Evolutionary conservation across 73 alveolate species (phyloP).

Genomic region (Urostyla sp.): DNA sequence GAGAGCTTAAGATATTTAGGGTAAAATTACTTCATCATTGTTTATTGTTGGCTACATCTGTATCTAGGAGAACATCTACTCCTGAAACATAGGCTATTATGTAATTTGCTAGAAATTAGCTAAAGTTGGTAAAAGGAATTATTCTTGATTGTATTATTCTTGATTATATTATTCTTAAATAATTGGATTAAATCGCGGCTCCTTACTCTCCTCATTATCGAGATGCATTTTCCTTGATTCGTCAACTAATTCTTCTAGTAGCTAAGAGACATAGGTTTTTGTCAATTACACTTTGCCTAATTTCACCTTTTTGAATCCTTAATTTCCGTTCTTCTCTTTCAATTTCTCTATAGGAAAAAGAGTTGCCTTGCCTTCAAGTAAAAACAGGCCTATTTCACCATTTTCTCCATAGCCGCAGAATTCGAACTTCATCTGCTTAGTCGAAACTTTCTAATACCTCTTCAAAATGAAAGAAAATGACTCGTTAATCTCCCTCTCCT

Average conservation of each 20-base stretch:
- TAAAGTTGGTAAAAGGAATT: background rate
- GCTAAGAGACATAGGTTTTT: background rate
- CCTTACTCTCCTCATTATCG: slow-evolving; percentile 1
- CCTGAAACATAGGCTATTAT: background rate
- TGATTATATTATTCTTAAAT: background rate
- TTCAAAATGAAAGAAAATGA: slow-evolving; percentile 18
- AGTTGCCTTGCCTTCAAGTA: slow-evolving; percentile 1
- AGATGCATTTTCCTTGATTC: background rate
- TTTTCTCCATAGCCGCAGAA: slow-evolving; percentile 53
- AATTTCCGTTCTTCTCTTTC: slow-evolving; percentile 32
- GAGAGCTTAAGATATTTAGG: too few species aligned
- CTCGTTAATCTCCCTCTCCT: slow-evolving; percentile 37
- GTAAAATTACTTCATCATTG: too few species aligned
- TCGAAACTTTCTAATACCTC: background rate
- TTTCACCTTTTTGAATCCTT: slow-evolving; percentile 13
- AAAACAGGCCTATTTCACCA: slow-evolving; percentile 46
- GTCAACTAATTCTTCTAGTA: slow-evolving; percentile 39
- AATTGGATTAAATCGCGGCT: background rate
- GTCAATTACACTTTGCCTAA: slow-evolving; percentile 10
- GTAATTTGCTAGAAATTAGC: background rate
- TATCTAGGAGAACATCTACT: too few species aligned
- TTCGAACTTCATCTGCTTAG: slow-evolving; percentile 4
- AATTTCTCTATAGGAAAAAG: slow-evolving; percentile 2
- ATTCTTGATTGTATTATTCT: background rate
- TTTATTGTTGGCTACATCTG: too few species aligned